phyloP scores from a whole-genome alignment of 1,284 basidiomycete genomes.

The Sphagnurus paluster region DNA sequence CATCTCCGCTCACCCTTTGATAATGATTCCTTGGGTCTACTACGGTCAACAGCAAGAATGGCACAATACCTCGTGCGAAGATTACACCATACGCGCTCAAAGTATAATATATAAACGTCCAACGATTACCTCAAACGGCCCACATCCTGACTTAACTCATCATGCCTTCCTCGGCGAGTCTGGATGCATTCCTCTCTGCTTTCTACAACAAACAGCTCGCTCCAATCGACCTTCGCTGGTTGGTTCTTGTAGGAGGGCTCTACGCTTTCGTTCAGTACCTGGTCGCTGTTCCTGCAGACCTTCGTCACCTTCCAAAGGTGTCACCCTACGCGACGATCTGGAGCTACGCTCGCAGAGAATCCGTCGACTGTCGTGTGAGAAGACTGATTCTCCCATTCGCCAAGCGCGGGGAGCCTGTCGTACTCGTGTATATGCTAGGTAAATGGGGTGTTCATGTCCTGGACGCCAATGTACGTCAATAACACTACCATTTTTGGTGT shows the following conservation, averaged over 20 bases:
- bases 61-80: too few relatives aligned
- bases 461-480: conserved; percentile 20
- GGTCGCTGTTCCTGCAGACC: conserved; percentile 21
- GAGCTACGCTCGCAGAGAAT: conserved; percentile 24
- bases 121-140: neutral
- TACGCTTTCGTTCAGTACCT: conserved; percentile 12
- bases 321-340: conserved; percentile 24
- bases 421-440: conserved; percentile 26
- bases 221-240: conserved; percentile 9
- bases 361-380: conserved; percentile 22
- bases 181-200: conserved; percentile 8
- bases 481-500: neutral
- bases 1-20: too few relatives aligned
- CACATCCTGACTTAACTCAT: neutral
- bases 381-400: conserved; percentile 24
- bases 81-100: neutral
- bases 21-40: too few relatives aligned
- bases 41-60: too few relatives aligned
- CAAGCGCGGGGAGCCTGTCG: conserved; percentile 21
- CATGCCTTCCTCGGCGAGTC: conserved; percentile 3
- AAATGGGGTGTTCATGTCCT: conserved; percentile 28
- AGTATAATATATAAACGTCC: conserved; percentile 6
- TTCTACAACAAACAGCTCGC: conserved; percentile 6
- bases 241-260: conserved; percentile 1
- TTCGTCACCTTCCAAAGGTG: conserved; percentile 24